Conservation (phyloP, 768 basidiomycete species). For the Dacryopinax primogenitus region DNA sequence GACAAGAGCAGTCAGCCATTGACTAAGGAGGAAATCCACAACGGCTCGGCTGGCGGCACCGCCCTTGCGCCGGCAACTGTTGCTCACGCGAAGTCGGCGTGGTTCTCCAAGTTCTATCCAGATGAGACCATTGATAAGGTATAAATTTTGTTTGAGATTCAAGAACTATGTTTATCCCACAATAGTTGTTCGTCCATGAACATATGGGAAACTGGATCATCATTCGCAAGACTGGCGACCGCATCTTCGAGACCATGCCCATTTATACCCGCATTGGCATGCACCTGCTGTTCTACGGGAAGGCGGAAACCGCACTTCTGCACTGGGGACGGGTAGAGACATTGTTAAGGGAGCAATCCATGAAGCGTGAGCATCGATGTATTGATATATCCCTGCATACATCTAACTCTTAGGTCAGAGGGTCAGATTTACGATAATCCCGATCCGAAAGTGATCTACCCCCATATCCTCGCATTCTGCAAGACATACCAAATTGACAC, state of each 20-base stretch:
- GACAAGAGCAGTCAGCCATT: neutral
- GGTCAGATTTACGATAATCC: constrained; percentile 13
- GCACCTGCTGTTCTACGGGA: constrained; percentile 61
- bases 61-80: neutral
- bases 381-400: neutral
- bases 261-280: constrained; percentile 56
- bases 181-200: constrained; percentile 26
- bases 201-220: constrained; percentile 30
- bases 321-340: constrained; percentile 38
- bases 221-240: constrained; percentile 28
- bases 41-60: neutral
- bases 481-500: constrained; percentile 41
- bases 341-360: constrained; percentile 42
- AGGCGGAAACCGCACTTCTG: constrained; percentile 29
- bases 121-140: constrained; percentile 25
- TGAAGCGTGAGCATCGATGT: constrained; percentile 29
- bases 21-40: neutral
- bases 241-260: constrained; percentile 63
- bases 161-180: neutral
- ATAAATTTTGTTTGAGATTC: constrained; percentile 4
- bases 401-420: constrained; percentile 11
- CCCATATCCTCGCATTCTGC: constrained; percentile 30
- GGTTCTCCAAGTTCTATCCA: neutral
- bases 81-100: neutral
- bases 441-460: constrained; percentile 15